phyloP scores from a whole-genome alignment of 129 eudicot genomes.

The Heracleum sosnowskyi region DNA sequence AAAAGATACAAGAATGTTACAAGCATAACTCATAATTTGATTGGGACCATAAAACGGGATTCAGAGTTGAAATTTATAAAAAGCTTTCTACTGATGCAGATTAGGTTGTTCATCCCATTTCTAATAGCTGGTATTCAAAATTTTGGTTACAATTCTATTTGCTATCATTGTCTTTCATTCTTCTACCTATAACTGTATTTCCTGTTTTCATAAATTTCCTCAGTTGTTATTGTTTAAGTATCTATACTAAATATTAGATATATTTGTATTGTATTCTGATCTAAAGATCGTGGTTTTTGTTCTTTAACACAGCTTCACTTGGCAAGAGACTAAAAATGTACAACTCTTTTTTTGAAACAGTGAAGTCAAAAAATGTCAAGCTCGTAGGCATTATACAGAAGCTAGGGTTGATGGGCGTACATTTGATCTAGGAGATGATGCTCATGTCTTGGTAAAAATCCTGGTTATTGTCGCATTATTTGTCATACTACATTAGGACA shows the following conservation, averaged over 20 bases:
- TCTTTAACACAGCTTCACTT: neutral
- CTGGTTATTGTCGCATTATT: neutral
- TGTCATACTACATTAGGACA: neutral
- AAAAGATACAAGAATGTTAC: too few species aligned
- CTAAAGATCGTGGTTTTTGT: neutral
- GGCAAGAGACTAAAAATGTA: neutral
- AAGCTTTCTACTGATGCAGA: too few species aligned
- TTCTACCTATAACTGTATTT: neutral
- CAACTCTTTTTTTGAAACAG: neutral
- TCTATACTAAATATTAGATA: neutral
- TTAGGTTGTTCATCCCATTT: neutral
- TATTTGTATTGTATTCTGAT: neutral
- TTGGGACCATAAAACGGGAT: too few species aligned
- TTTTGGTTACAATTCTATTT: too few species aligned
- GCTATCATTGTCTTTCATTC: neutral
- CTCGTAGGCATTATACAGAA: constrained; percentile 35
- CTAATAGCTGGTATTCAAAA: neutral
- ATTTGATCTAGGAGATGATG: constrained; percentile 52
- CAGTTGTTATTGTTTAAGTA: too few species aligned
- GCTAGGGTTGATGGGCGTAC: constrained; percentile 51
- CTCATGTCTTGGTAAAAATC: constrained; percentile 35
- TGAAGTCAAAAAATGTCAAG: constrained; percentile 20
- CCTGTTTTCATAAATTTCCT: neutral
- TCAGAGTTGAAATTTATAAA: too few species aligned
- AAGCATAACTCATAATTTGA: too few species aligned